Conservation (phyloP, 805 yeast species). For the Candida glaebosa region DNA sequence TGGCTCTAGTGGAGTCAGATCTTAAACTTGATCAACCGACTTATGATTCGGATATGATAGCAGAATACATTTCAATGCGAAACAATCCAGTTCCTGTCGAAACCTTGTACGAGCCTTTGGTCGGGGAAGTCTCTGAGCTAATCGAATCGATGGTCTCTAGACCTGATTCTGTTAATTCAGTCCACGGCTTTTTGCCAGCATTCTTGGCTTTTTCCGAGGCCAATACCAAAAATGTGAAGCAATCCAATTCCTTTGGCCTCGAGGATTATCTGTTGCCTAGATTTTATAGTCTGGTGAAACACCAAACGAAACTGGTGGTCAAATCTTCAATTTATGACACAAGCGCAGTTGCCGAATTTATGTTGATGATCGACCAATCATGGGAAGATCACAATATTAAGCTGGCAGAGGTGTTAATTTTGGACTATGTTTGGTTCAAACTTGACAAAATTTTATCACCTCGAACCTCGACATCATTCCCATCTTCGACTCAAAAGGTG, state of each 20-base stretch:
- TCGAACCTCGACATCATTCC: neutral
- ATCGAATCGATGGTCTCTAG: neutral
- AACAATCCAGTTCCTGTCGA: neutral
- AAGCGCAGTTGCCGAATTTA: neutral
- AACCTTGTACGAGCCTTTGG: neutral
- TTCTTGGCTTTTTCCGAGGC: neutral
- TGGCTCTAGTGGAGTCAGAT: neutral
- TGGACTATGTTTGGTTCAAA: neutral
- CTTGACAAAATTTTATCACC: neutral
- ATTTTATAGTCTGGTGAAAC: neutral
- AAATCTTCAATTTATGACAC: neutral
- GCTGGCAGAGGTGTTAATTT: neutral
- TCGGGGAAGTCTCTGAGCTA: neutral
- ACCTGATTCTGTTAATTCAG: neutral
- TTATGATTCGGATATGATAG: neutral
- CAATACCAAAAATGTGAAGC: neutral
- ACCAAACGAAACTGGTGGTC: neutral
- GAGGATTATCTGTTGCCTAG: neutral
- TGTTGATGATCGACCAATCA: neutral
- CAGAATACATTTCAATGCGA: neutral
- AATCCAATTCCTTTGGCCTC: neutral
- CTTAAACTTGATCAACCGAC: neutral
- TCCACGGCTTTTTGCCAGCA: neutral
- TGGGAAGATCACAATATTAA: neutral
- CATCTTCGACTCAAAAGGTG: neutral